Conservation (phyloP, 2,329 filamentous ascomycete genomes). For the Colletotrichum graminicola region DNA sequence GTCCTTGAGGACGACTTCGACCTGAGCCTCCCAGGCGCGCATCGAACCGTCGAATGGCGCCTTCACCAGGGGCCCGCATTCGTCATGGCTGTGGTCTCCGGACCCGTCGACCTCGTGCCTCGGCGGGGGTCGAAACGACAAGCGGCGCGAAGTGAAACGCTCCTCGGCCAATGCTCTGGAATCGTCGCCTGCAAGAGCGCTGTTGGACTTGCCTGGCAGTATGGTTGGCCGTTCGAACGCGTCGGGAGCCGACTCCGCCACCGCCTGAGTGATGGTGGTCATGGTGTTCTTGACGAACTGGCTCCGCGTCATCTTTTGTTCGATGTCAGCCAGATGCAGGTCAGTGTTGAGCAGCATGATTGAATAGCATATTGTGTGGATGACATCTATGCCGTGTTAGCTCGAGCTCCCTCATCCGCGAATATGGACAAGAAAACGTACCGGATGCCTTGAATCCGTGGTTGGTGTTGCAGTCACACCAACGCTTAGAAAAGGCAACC, state of each 20-base stretch:
- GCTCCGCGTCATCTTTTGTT: slow-evolving; percentile 93
- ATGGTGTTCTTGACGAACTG: slow-evolving; percentile 98
- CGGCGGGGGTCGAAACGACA: slow-evolving; percentile 65
- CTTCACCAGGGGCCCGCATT: slow-evolving; percentile 83
- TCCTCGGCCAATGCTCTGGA: slow-evolving; percentile 54
- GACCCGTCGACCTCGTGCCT: slow-evolving; percentile 54
- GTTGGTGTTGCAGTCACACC: slow-evolving; percentile 92
- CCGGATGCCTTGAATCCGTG: slow-evolving; percentile 93
- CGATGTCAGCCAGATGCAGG: slow-evolving; percentile 93
- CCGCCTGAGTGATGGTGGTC: slow-evolving; percentile 84
- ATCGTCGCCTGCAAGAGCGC: slow-evolving; percentile 47
- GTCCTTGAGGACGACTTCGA: slow-evolving; percentile 91
- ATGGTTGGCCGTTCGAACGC: slow-evolving; percentile 72
- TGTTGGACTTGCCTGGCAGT: slow-evolving; percentile 59
- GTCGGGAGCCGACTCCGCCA: slow-evolving; percentile 78
- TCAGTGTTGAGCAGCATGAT: slow-evolving; percentile 96
- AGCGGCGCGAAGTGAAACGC: slow-evolving; percentile 53
- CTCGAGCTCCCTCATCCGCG: neutral
- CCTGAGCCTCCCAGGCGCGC: slow-evolving; percentile 87
- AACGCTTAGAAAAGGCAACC: slow-evolving; percentile 87
- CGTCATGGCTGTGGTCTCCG: slow-evolving; percentile 57
- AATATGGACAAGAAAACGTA: slow-evolving; percentile 57
- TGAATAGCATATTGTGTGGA: slow-evolving; percentile 97
- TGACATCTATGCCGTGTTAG: slow-evolving; percentile 75
- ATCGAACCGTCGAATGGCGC: slow-evolving; percentile 79